Base-by-base conservation (phyloP, 1,139 yeast genomes). In the Lodderomyces jiufengensis region DNA sequence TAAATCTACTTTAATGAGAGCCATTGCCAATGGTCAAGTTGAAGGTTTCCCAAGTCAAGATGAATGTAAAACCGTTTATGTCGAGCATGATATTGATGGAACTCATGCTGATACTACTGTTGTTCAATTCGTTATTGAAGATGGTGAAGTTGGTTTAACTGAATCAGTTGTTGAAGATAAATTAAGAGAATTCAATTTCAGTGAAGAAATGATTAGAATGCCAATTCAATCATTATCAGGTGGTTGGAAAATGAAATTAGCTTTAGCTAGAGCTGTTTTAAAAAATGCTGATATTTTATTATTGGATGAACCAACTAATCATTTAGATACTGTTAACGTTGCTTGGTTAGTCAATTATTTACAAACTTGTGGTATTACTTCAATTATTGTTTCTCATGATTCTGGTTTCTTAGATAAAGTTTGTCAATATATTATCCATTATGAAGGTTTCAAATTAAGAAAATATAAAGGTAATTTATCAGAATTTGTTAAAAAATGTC, bases 181-280 rank as follows among this genome's bases (percentile, higher is more conserved):
- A 69, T 83, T 92, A 66, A 69, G 69, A 48, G 97, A 88, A 70
- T 92, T 92, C 78, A 78, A 79, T 61, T 92, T 92, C 87, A 61
- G 94, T 55, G 92, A 86, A 47, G 95, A 81, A 61, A 88, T 88
- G 96, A 79, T 80, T 63, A 68, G 61, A 54, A 84, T 84, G 94
- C 95, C 95, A 67, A 90, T 92, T 67, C 82, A 88, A 64, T 86
- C 97, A 49, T 79, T 92, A 57, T 90, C 97, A 61, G 98, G 98
- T 83, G 98, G 98, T 81, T 92, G 98, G 98, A 92, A 92, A 82
- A 92, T 92, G 98, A 92, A 92, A 78, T 82, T 92, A 70, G 98
- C 97, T 65, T 80, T 92, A 63, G 97, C 97, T 57, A 86, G 97
- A 76, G 98, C 98, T 63, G 97, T 92, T 66, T 84, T 92, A 75